Evolutionary conservation across 768 basidiomycete genomes (phyloP), one percentile per base, ranked within the genome.

Genomic region (Tephrocybe rancida): DNA sequence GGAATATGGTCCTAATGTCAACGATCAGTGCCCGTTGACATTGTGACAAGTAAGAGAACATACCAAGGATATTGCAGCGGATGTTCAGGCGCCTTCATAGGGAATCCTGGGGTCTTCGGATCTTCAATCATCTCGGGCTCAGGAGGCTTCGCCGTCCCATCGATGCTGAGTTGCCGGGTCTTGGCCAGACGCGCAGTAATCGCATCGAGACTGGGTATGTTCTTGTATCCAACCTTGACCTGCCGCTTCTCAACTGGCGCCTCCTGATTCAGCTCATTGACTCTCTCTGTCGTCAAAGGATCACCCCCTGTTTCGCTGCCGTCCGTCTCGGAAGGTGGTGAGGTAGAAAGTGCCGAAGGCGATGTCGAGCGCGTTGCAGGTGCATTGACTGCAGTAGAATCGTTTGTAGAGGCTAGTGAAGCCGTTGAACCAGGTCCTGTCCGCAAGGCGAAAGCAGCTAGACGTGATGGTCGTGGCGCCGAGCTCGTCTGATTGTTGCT

Each of bases 11-110:
- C 94, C 92, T 94, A 50, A 38, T 32, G 34, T 9, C 8, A 13
- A 14, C 25, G 22, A 46, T 57, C 45, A 57, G 42, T 22, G 29
- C 4, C 30, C 11, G 16, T 8, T 52, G 47, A 39, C 37, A 43
- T 39, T n/a, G 45, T 7, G 49, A 10, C 49, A 13, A 56, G 26
- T 3, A 26, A 30, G 11, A 3, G n/a, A 14, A 70, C 83, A 52
- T 52, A 93, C 92, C 94, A 96, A 35, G 83, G 67, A 67, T 87
- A 89, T 63, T 92, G 89, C 22, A 96, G 74, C 5, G 93, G 93
- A 66, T 93, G 93, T 65, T 92, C 91, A 4, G 86, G 86, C 54
- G 86, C 81, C 53, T 84, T 85, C 67, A 86, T 81, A 25, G 75
- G 78, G 44, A 86, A 70, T 7, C 90, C 88, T 16, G 88, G 89